Percentiles rank a stretch among this genome's conserved stretches.
Conservation (phyloP, 2,329 filamentous ascomycete species). For the Scedosporium apiospermum region DNA sequence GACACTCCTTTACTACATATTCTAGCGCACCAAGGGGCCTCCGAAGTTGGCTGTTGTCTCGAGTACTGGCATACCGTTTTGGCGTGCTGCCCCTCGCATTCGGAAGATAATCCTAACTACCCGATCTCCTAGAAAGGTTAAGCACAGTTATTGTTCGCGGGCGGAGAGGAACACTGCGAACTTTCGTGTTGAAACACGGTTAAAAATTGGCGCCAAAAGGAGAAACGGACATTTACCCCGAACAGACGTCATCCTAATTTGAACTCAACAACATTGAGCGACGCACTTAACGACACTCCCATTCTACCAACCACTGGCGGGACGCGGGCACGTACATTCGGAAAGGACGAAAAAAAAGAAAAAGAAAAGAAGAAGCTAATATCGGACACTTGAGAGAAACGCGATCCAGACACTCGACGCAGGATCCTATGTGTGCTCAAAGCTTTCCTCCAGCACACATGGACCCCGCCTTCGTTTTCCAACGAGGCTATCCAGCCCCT, state of each 20-base stretch:
- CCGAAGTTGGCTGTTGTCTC: not conserved
- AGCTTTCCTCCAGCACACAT: constrained; percentile 25
- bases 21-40: too few relatives aligned
- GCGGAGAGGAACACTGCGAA: not conserved
- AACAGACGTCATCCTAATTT: not conserved
- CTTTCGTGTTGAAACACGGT: not conserved
- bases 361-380: not conserved
- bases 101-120: not conserved
- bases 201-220: not conserved
- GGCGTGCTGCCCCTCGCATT: not conserved
- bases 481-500: constrained; percentile 38
- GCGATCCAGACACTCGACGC: not conserved
- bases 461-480: constrained; percentile 51
- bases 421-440: not conserved
- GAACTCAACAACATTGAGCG: not conserved
- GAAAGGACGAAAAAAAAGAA: not conserved
- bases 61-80: not conserved
- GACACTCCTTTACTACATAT: too few relatives aligned
- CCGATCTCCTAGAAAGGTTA: not conserved
- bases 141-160: not conserved
- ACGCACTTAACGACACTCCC: not conserved
- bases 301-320: not conserved
- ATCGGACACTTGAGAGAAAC: not conserved
- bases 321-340: not conserved
- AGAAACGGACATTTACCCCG: not conserved